phyloP scores from a whole-genome alignment of 2,329 filamentous ascomycete genomes.

The Cladophialophora bantiana region DNA sequence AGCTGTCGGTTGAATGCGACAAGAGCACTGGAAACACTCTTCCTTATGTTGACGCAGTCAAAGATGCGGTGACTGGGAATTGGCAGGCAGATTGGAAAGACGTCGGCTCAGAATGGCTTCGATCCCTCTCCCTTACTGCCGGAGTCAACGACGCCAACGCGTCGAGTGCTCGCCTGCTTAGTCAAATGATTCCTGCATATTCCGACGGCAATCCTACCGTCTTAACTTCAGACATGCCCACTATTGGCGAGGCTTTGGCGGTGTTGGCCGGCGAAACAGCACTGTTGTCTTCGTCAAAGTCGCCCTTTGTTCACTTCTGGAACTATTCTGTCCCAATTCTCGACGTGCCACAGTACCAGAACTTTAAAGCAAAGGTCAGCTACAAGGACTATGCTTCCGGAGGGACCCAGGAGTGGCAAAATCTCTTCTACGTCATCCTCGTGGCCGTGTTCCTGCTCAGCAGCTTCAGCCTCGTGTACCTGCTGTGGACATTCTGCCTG shows the following conservation, averaged over 20 bases:
- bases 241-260: constrained; percentile 75
- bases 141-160: constrained; percentile 64
- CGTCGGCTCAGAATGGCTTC: constrained; percentile 62
- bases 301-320: constrained; percentile 68
- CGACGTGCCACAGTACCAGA: constrained; percentile 57
- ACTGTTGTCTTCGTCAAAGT: constrained; percentile 64
- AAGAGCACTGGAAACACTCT: constrained; percentile 62
- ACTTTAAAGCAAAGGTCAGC: constrained; percentile 69
- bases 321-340: constrained; percentile 55
- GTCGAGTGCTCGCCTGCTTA: constrained; percentile 65
- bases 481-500: constrained; percentile 43
- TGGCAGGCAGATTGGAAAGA: constrained; percentile 62
- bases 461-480: constrained; percentile 44
- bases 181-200: constrained; percentile 59
- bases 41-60: constrained; percentile 60
- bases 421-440: constrained; percentile 71
- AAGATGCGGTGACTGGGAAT: constrained; percentile 43
- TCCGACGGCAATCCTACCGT: constrained; percentile 35
- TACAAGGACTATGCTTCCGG: constrained; percentile 75
- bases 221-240: constrained; percentile 63
- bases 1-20: constrained; percentile 69
- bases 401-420: constrained; percentile 66
- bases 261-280: constrained; percentile 73
- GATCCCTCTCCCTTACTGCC: constrained; percentile 63
- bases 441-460: constrained; percentile 72